Conservation (phyloP, 148 eudicot species). For the Chenopodium berlandieri region DNA sequence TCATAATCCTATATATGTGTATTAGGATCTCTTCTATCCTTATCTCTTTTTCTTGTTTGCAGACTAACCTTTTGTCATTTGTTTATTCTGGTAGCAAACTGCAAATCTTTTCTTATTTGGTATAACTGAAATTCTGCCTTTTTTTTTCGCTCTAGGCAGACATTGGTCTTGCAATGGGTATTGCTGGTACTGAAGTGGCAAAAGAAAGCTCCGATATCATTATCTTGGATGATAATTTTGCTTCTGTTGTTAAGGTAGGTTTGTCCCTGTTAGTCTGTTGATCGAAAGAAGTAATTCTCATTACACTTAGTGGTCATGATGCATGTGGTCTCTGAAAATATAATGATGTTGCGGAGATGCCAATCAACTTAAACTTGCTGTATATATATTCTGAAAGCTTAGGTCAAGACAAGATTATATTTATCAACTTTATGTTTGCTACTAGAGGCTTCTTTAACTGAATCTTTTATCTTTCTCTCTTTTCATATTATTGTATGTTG, state of each 20-base stretch:
- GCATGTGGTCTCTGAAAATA: not conserved
- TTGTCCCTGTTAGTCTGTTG: not conserved
- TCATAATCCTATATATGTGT: not conserved
- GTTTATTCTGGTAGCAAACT: too few relatives aligned
- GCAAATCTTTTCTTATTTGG: too few relatives aligned
- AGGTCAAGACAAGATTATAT: not conserved
- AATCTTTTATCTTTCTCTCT: not conserved
- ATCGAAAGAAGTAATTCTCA: not conserved
- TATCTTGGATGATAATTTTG: constrained; percentile 93
- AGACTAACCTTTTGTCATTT: not conserved
- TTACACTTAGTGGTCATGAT: not conserved
- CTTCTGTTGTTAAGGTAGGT: constrained; percentile 94
- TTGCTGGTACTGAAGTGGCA: constrained; percentile 94
- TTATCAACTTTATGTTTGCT: not conserved
- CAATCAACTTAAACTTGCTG: not conserved
- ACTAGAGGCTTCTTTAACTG: not conserved
- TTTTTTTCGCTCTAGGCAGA: constrained; percentile 60
- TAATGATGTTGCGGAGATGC: not conserved
- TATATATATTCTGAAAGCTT: not conserved
- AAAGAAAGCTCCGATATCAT: constrained; percentile 96
- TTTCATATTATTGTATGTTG: not conserved
- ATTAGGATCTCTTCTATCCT: not conserved
- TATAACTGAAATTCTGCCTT: not conserved
- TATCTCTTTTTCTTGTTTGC: not conserved
- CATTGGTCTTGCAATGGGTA: constrained; percentile 99